Conservation (phyloP, 1,284 basidiomycete genomes). For the Xerocomus amazonicus region DNA sequence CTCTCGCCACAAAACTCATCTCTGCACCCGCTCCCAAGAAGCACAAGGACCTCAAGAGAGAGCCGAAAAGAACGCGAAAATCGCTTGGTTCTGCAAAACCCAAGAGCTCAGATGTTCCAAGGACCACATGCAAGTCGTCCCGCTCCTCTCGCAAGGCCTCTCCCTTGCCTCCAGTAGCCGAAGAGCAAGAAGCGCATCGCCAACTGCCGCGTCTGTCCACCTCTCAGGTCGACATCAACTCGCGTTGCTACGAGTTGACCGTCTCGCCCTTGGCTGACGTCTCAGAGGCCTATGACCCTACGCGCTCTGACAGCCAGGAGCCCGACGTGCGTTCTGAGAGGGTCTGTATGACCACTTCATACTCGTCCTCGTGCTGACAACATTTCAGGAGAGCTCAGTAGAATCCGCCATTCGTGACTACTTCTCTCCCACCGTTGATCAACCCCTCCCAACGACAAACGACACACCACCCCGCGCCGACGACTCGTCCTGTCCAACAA, state of each 20-base stretch:
- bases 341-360: conserved; percentile 17
- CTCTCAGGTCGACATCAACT: conserved; percentile 41
- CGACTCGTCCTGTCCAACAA: conserved; percentile 29
- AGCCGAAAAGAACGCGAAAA: conserved; percentile 57
- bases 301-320: conserved; percentile 37
- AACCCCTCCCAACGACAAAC: conserved; percentile 11
- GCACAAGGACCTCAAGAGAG: conserved; percentile 41
- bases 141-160: conserved; percentile 41
- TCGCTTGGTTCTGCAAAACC: conserved; percentile 37
- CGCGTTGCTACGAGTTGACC: conserved; percentile 60
- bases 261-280: conserved; percentile 63
- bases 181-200: conserved; percentile 38
- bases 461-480: conserved; percentile 17
- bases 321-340: conserved; percentile 23
- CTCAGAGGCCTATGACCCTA: conserved; percentile 47
- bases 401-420: conserved; percentile 55
- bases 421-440: conserved; percentile 36
- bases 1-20: conserved; percentile 50
- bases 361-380: conserved; percentile 14
- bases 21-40: conserved; percentile 42
- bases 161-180: conserved; percentile 43
- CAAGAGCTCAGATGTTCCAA: conserved; percentile 25
- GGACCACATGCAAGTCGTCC: conserved; percentile 28
- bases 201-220: conserved; percentile 25
- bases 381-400: conserved; percentile 43